Base-by-base conservation (phyloP, 495 filamentous ascomycete genomes). In the Lasiosphaeriaceae sp. region DNA sequence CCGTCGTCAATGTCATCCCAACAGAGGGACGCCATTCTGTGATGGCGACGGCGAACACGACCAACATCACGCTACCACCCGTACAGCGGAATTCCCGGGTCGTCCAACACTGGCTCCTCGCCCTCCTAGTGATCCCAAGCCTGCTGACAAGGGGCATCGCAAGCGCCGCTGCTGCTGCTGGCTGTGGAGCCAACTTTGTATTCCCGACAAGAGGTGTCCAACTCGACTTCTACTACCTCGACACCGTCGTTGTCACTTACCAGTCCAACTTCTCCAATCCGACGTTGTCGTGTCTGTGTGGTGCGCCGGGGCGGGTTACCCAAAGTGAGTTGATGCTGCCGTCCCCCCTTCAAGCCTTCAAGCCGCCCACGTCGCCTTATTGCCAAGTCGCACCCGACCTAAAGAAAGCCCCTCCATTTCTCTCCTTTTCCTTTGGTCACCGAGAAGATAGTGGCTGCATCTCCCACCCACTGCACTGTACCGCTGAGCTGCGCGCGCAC, bases 181-280 rank as follows among this genome's bases (percentile, higher is more conserved):
- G 45, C 55, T 62, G 63, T 47, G 50, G 51, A 51, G 57, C 57
- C 57, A 9, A 35, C 24, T 59, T 68, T 37, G 19, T 50, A 12
- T 62, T 47, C 47, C 59, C 67, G 23, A 58, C 62, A 1, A 37
- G 54, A 21, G 37, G 17, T 23, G 50, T 54, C 44, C 26, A 31
- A 31, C 26, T 4, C 26, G 35, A 24, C 14, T 54, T 67, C 50
- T 51, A 47, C 50, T 45, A 52, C 24, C 60, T 57, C 62, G 64
- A 71, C 47, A 59, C 60, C 49, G 41, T 69, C 59, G 62, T 58
- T 60, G 52, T 67, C 58, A 64, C 62, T 4, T 69, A 67, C 47
- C 47, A 20, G 29, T 69, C 68, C 16, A 47, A 17, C 37, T 54
- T 66, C 39, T n/a, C 60, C 17, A 55, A 61, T 34, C 66, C 66